phyloP scores from a whole-genome alignment of 1,284 basidiomycete species.

The Leccinum griseonigrum region DNA sequence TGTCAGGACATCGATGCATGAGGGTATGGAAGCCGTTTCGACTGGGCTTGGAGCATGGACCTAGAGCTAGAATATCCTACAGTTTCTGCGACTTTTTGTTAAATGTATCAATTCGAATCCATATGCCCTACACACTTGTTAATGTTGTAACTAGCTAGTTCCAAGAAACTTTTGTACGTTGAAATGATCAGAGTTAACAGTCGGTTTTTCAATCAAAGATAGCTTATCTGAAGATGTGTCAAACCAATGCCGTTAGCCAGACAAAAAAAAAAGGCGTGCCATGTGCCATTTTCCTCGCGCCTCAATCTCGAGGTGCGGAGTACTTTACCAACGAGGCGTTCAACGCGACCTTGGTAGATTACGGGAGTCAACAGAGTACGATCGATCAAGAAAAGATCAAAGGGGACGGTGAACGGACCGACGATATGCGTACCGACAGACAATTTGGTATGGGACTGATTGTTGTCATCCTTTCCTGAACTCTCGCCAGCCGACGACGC shows the following conservation, averaged over 20 bases:
- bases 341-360: conserved; percentile 10
- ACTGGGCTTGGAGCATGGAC: not conserved
- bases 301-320: conserved; percentile 19
- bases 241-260: not conserved
- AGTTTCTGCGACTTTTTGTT: not conserved
- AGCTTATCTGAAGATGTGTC: not conserved
- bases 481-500: not conserved
- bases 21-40: not conserved
- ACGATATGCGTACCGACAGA: conserved; percentile 9
- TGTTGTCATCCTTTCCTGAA: not conserved
- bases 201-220: conserved; percentile 1
- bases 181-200: not conserved
- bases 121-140: not conserved
- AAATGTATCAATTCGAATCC: not conserved
- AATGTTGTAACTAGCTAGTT: not conserved
- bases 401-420: conserved; percentile 4
- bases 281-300: conserved; percentile 21
- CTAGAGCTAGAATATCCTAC: not conserved
- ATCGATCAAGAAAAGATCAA: not conserved
- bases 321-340: conserved; percentile 20
- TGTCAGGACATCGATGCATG: conserved; percentile 36
- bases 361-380: not conserved
- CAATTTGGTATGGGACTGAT: not conserved
- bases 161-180: not conserved
- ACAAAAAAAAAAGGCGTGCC: conserved; percentile 1